Evolutionary conservation across 1,284 basidiomycete genomes (phyloP).

Genomic region (Austroboletus olivaceoglutinosus): DNA sequence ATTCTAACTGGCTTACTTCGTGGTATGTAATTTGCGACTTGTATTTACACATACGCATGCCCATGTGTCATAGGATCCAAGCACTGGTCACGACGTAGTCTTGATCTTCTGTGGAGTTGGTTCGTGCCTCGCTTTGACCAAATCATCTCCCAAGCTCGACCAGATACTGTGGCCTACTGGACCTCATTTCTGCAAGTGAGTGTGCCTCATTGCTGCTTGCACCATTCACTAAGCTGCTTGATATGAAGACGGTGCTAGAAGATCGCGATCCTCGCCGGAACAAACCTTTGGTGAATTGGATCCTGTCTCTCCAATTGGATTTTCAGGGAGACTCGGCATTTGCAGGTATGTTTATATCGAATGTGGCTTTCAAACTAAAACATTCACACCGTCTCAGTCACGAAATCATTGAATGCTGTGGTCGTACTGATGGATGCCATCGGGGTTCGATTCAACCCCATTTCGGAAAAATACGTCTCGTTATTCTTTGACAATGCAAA

Average conservation of each 20-base stretch:
- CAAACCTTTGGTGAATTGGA: slow-evolving; percentile 76
- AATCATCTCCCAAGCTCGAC: slow-evolving; percentile 79
- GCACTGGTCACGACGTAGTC: slow-evolving; percentile 76
- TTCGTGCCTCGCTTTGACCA: slow-evolving; percentile 63
- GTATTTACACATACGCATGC: slow-evolving; percentile 1
- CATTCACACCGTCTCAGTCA: slow-evolving; percentile 47
- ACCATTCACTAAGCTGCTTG: slow-evolving; percentile 5
- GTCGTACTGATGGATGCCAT: slow-evolving; percentile 58
- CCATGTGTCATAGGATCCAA: slow-evolving; percentile 66
- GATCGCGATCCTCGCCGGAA: slow-evolving; percentile 87
- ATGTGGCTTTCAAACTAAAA: background rate
- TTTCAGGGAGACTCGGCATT: slow-evolving; percentile 80
- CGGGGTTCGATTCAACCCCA: slow-evolving; percentile 62
- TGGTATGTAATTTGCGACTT: slow-evolving; percentile 39
- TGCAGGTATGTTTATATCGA: slow-evolving; percentile 49
- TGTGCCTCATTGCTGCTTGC: background rate
- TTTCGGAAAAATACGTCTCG: slow-evolving; percentile 66
- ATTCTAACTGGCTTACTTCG: slow-evolving; percentile 74
- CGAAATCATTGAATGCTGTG: slow-evolving; percentile 62
- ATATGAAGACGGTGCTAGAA: slow-evolving; percentile 37
- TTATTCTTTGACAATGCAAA: slow-evolving; percentile 74
- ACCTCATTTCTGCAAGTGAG: slow-evolving; percentile 60
- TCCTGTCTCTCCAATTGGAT: slow-evolving; percentile 73
- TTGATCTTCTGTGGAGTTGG: slow-evolving; percentile 80
- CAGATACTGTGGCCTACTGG: slow-evolving; percentile 80